Base-by-base conservation (phyloP, 108 stramenopile species). In the Stephanodiscus triporus region DNA sequence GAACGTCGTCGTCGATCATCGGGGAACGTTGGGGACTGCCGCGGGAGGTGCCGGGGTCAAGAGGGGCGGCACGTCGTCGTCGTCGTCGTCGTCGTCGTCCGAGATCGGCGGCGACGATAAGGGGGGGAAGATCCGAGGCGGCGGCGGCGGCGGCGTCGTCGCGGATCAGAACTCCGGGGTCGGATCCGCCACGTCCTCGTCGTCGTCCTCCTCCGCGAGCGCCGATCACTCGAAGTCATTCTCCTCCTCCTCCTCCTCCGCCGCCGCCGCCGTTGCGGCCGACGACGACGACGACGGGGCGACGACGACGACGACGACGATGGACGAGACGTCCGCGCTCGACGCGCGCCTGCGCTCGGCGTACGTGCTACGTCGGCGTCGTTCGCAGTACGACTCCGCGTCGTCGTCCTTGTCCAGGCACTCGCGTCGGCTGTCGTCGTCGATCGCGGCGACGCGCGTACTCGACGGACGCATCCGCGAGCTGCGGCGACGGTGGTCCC, bases 401-500 rank as follows among this genome's bases (percentile, higher is more conserved):
- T 71, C 87, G 10, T 22, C 63, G 14, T 72, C 78, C 11, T 47
- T 95, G 49, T 56, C 76, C 48, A 76, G 85, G 20, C 91, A 91
- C 63, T 49, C 76, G 30, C 56, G 75, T 27, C 83, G 89, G 22
- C 66, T 95, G 51, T 55, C 70, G 22, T 80, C 72, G n/a, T 79
- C 87, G 22, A 51, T 89, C 14, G 49, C 74, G 27, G 88, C 84
- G 43, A 85, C 89, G 48, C 63, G 66, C 2, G 76, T 89, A 9
- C 61, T 90, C 10, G 89, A 92, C 73, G 54, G 68, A n/a, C 69
- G 93, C 32, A 50, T 89, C 47, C 74, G 78, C 55, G 57, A 81
- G 56, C 76, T 95, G 55, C 89, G 93, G 9, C 45, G 55, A 36
- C 79, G 86, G 55, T 95, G 93, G 93, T 68, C 87, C 61, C 68